Evolutionary conservation across 2,329 filamentous ascomycete species (phyloP).

Genomic region (Neofusicoccum sp.): DNA sequence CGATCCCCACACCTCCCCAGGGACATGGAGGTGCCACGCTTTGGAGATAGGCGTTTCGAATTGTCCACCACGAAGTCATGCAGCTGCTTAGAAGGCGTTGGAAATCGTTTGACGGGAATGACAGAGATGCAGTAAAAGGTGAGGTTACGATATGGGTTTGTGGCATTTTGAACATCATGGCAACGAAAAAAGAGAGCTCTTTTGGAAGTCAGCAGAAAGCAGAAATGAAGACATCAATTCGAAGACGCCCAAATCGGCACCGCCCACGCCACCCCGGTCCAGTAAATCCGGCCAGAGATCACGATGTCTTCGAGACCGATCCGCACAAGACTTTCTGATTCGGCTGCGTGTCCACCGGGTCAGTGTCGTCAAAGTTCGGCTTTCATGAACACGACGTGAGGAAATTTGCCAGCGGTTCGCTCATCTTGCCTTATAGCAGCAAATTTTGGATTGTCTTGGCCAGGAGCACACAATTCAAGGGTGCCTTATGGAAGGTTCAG

Average conservation of each 20-base stretch:
- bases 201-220: slow-evolving; percentile 15
- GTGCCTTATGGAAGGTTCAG: background rate
- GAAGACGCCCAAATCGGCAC: background rate
- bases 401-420: background rate
- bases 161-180: slow-evolving; percentile 6
- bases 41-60: background rate
- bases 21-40: background rate
- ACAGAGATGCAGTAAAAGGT: slow-evolving; percentile 6
- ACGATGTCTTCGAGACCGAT: background rate
- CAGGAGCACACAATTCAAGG: background rate
- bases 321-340: background rate
- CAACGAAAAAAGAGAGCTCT: slow-evolving; percentile 12
- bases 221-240: slow-evolving; percentile 12
- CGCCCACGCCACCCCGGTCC: background rate
- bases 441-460: background rate
- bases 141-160: slow-evolving; percentile 10
- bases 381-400: background rate
- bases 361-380: background rate
- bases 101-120: background rate
- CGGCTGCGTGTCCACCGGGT: background rate
- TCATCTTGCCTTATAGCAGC: background rate
- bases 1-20: background rate
- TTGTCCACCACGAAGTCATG: background rate
- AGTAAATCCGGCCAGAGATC: background rate
- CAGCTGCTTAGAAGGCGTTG: background rate